Conservation (phyloP, 208 protist species). For the Jaenimonas drosophilae region DNA sequence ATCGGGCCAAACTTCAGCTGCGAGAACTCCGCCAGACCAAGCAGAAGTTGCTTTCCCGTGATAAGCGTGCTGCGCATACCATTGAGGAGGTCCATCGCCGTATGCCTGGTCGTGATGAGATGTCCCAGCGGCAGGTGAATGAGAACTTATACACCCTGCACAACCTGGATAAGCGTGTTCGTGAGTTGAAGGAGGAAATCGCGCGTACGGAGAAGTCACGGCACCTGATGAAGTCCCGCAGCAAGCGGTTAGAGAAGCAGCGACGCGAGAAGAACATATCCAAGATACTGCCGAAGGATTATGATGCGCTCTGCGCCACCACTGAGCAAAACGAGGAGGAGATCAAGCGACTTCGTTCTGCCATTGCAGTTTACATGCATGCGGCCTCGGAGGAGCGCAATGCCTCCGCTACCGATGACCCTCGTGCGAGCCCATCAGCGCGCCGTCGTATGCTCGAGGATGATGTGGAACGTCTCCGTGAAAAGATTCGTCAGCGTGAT, state of each 20-base stretch:
- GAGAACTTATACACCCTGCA: constrained; percentile 61
- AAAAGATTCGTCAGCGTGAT: constrained; percentile 7
- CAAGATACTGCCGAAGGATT: constrained; percentile 40
- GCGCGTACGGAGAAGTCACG: constrained; percentile 12
- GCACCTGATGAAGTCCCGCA: constrained; percentile 18
- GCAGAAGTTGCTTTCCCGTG: constrained; percentile 30
- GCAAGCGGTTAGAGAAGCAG: constrained; percentile 29
- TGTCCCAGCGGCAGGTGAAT: constrained; percentile 38
- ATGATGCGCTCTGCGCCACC: constrained; percentile 19
- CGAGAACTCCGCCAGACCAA: constrained; percentile 21
- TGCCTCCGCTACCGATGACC: not conserved
- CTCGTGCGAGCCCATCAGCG: not conserved
- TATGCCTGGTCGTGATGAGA: constrained; percentile 19
- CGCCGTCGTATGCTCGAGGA: constrained; percentile 3
- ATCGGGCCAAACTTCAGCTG: constrained; percentile 23
- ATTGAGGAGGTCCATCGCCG: constrained; percentile 39
- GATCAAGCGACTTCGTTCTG: constrained; percentile 13
- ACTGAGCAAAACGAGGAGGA: constrained; percentile 16
- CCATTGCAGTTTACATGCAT: constrained; percentile 39
- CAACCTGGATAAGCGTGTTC: constrained; percentile 24
- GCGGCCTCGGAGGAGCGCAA: constrained; percentile 8
- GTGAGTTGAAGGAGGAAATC: constrained; percentile 22
- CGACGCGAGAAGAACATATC: constrained; percentile 13
- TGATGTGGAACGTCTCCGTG: constrained; percentile 1
- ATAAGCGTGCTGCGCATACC: constrained; percentile 53